Evolutionary conservation across 208 protist species (phyloP).

Genomic region (Trypanosoma platydactyli): DNA sequence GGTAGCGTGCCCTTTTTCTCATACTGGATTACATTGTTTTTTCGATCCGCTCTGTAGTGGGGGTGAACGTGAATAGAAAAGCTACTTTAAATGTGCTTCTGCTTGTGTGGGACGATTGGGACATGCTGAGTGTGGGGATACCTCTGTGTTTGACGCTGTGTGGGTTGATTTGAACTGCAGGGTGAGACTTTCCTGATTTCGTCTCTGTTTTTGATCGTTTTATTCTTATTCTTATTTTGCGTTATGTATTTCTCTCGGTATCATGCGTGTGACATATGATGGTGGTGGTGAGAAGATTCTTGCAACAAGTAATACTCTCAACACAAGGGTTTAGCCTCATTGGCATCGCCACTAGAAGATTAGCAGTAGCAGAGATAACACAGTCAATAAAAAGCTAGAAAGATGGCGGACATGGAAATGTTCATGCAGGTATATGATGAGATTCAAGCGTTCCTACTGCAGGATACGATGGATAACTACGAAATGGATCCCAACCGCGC

Average conservation of each 20-base stretch:
- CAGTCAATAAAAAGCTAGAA: background rate
- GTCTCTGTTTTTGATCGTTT: conserved; percentile 4
- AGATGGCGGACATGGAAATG: conserved; percentile 55
- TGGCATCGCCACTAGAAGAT: too few relatives aligned
- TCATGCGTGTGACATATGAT: background rate
- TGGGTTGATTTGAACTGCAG: too few relatives aligned
- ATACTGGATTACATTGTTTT: too few relatives aligned
- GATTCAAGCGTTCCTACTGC: conserved; percentile 66
- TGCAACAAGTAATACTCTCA: background rate
- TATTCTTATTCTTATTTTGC: conserved; percentile 6
- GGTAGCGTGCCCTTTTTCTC: too few relatives aligned
- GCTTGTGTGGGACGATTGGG: background rate
- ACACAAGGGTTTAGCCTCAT: background rate
- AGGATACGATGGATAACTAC: conserved; percentile 44
- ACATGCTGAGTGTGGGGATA: background rate
- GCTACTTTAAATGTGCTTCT: too few relatives aligned
- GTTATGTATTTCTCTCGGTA: background rate
- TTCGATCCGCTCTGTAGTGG: too few relatives aligned
- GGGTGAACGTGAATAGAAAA: too few relatives aligned
- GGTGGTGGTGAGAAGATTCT: conserved; percentile 3
- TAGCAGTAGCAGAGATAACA: too few relatives aligned
- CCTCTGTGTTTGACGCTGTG: too few relatives aligned
- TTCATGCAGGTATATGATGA: conserved; percentile 82
- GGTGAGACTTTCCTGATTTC: background rate
- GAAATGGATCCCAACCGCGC: conserved; percentile 76